Evolutionary conservation across 257 asterid species (phyloP).

Genomic region (Vinca minor): DNA sequence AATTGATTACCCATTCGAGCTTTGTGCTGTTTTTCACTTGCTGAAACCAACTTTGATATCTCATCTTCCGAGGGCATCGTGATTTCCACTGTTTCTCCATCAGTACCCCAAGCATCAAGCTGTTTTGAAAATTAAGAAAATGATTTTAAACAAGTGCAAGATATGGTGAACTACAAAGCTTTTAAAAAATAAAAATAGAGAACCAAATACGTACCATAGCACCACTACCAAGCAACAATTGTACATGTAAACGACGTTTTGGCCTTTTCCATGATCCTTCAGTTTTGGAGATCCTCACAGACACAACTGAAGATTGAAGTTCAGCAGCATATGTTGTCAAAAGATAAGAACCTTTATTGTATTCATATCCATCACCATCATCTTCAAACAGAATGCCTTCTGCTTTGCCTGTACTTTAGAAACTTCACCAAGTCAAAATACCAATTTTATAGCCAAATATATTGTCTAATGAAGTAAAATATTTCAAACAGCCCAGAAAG

Average conservation of each 20-base stretch:
- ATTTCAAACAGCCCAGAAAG: background rate
- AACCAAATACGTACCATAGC: slow-evolving; percentile 49
- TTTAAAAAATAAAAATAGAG: slow-evolving; percentile 4
- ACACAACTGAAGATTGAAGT: slow-evolving; percentile 53
- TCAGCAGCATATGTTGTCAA: slow-evolving; percentile 84
- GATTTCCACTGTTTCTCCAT: slow-evolving; percentile 64
- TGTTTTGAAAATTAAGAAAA: slow-evolving; percentile 18
- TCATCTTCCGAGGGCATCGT: slow-evolving; percentile 59
- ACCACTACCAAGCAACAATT: slow-evolving; percentile 61
- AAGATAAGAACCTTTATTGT: slow-evolving; percentile 53
- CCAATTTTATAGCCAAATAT: background rate
- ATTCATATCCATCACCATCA: slow-evolving; percentile 87
- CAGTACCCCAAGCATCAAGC: slow-evolving; percentile 79
- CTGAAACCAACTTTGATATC: slow-evolving; percentile 40
- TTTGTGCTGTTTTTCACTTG: slow-evolving; percentile 46
- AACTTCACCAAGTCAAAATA: slow-evolving; percentile 7
- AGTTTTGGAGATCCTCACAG: slow-evolving; percentile 53
- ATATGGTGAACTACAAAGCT: slow-evolving; percentile 4
- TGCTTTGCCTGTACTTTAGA: slow-evolving; percentile 61
- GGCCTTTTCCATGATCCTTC: slow-evolving; percentile 89
- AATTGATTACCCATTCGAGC: slow-evolving; percentile 47
- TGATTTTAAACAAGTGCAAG: slow-evolving; percentile 6
- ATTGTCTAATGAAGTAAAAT: background rate
- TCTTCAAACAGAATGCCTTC: slow-evolving; percentile 84
- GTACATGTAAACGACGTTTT: slow-evolving; percentile 63